Evolutionary conservation across 2,329 filamentous ascomycete species (phyloP).

Genomic region (Rutstroemia sp.): DNA sequence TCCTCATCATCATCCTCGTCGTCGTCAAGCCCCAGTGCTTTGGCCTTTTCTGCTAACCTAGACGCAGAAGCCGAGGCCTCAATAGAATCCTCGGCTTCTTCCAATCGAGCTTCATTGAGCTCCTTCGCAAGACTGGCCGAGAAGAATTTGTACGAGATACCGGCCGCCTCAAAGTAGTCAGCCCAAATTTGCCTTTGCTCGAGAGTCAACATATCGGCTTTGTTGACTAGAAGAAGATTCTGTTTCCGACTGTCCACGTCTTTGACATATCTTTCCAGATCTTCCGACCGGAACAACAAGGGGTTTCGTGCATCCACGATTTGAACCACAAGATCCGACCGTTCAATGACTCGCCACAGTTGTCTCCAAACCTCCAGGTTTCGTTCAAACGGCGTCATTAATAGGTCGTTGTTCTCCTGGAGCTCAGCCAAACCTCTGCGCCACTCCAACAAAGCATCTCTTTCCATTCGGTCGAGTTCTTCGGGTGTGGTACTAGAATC

Average conservation of each 20-base stretch:
- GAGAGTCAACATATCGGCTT: conserved; percentile 96
- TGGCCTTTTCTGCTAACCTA: conserved; percentile 29
- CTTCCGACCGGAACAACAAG: conserved; percentile 86
- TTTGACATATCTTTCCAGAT: conserved; percentile 90
- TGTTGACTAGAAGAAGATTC: conserved; percentile 92
- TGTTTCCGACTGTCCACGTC: conserved; percentile 82
- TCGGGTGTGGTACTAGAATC: conserved; percentile 75
- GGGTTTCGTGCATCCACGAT: conserved; percentile 97
- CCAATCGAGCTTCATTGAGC: conserved; percentile 62
- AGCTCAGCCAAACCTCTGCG: conserved; percentile 83
- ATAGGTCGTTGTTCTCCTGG: conserved; percentile 85
- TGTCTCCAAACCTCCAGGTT: conserved; percentile 98
- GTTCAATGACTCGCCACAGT: conserved; percentile 94
- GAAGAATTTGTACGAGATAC: conserved; percentile 92
- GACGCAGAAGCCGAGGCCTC: conserved; percentile 12
- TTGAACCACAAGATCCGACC: conserved; percentile 91
- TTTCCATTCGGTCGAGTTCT: conserved; percentile 73
- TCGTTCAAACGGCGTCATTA: conserved; percentile 97
- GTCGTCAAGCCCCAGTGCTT: conserved; percentile 34
- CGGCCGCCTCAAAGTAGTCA: conserved; percentile 70
- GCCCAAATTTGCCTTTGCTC: conserved; percentile 81
- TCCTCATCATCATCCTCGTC: conserved; percentile 30
- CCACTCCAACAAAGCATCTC: conserved; percentile 79
- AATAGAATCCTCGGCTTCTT: conserved; percentile 26
- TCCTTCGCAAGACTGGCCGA: conserved; percentile 90